Percentiles rank a stretch among this genome's conserved stretches.
These are phyloP conservation scores for Penicillium psychrosexuale DNA, from an alignment of 2,329 filamentous ascomycete genomes.

Conservation along the genomic window DNA sequence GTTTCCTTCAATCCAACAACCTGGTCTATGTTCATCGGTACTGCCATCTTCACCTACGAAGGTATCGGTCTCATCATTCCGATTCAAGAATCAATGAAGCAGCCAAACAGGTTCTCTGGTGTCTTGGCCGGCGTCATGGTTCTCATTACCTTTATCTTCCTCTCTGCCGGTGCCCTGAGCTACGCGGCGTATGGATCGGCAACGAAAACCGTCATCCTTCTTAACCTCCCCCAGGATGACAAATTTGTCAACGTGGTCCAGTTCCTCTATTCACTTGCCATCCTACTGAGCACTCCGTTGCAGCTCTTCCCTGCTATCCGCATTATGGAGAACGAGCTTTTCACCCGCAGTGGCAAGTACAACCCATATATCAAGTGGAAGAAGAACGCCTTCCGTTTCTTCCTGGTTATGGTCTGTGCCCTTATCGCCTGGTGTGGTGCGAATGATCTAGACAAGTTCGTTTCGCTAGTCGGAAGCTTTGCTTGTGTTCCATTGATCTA, in stretches of 20 bases:
- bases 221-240: conserved; percentile 94
- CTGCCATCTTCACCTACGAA: conserved; percentile 98
- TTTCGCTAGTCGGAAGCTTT: conserved; percentile 92
- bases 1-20: conserved; percentile 83
- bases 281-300: conserved; percentile 87
- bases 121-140: conserved; percentile 92
- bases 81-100: conserved; percentile 94
- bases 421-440: conserved; percentile 88
- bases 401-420: conserved; percentile 82
- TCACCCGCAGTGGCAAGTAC: conserved; percentile 92
- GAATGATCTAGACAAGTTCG: conserved; percentile 94
- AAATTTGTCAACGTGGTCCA: conserved; percentile 94
- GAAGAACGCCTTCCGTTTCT: conserved; percentile 96
- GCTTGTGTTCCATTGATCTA: conserved; percentile 96
- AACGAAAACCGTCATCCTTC: conserved; percentile 92
- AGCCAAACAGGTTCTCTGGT: conserved; percentile 82
- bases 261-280: conserved; percentile 96
- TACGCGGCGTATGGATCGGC: conserved; percentile 94
- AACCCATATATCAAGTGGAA: conserved; percentile 99
- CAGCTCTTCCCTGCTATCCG: conserved; percentile 98
- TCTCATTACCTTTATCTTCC: conserved; percentile 87
- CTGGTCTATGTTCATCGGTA: conserved; percentile 98
- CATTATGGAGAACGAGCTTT: conserved; percentile 91
- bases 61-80: conserved; percentile 97
- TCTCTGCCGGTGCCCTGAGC: conserved; percentile 85